Evolutionary conservation across 1,284 basidiomycete genomes (phyloP), one percentile per base, ranked within the genome.

Genomic region (Cryptococcus jaspeensis): DNA sequence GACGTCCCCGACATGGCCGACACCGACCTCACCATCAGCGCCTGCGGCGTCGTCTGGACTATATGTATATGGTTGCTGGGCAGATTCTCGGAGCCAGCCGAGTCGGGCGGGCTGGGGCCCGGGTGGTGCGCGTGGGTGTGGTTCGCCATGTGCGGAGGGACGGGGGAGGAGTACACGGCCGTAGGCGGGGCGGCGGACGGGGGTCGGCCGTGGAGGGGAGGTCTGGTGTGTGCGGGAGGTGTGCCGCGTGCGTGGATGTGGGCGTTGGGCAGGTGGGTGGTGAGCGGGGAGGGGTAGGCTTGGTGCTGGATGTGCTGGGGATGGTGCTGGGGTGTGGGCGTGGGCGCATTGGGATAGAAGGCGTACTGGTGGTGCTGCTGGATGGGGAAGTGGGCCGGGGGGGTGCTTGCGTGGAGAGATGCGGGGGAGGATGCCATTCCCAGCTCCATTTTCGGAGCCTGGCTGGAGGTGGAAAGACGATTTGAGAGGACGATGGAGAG

Each of bases 41-140:
- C 22, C 44, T 42, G 37, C 23, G 51, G 38, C 9, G 46, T 56
- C n/a, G 59, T 44, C 35, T 46, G 52, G 25, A 62, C 41, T 40
- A 62, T 52, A 25, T 60, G 52, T 18, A 61, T 61, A 41, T 56
- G 41, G 41, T 56, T 54, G 12, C 52, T 40, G 11, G 58, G 58
- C 23, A 60, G 32, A 5, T 39, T 5, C 9, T 49, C 39, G 11
- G 38, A 41, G 16, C 48, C 53, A 13, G 35, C 42, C 11, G 48
- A 36, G 13, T 35, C 3, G 22, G 44, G 22, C 25, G 25, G 22
- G 28, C 32, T 35, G 35, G 22, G 23, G 36, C 36, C 15, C 25
- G 23, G 20, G 51, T 37, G 16, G 36, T n/a, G n/a, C n/a, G 25
- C 47, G 44, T 5, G 38, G 44, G 16, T 41, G 35, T 20, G 44